phyloP scores from a whole-genome alignment of 2,329 filamentous ascomycete genomes.

The Colletotrichum higginsianum region DNA sequence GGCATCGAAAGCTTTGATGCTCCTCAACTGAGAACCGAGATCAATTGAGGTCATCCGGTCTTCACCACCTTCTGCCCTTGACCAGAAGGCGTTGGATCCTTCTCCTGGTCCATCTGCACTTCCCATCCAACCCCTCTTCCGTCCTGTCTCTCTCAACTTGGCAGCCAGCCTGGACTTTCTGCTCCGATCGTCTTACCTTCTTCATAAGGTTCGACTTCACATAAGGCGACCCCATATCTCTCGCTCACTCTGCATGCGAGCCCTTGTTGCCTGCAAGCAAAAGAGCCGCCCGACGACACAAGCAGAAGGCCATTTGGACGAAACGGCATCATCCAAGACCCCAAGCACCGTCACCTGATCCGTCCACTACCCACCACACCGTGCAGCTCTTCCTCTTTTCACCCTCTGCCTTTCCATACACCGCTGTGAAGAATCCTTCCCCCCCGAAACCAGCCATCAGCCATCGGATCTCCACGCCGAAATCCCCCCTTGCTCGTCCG shows the following conservation, averaged over 20 bases:
- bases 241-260: slow-evolving; percentile 29
- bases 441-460: slow-evolving; percentile 34
- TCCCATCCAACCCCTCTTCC: slow-evolving; percentile 14
- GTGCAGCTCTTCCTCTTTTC: slow-evolving; percentile 34
- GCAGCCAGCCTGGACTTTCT: slow-evolving; percentile 23
- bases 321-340: slow-evolving; percentile 19
- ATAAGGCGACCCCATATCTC: slow-evolving; percentile 36
- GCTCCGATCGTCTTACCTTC: slow-evolving; percentile 28
- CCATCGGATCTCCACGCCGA: slow-evolving; percentile 40
- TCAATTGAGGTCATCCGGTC: slow-evolving; percentile 36
- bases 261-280: slow-evolving; percentile 31
- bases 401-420: slow-evolving; percentile 28
- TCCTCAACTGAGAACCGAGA: slow-evolving; percentile 23
- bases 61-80: slow-evolving; percentile 17
- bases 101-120: slow-evolving; percentile 3
- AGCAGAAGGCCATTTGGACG: slow-evolving; percentile 30
- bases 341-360: slow-evolving; percentile 35
- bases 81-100: slow-evolving; percentile 27
- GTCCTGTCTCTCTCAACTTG: slow-evolving; percentile 1
- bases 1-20: slow-evolving; percentile 40
- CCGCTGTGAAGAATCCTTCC: slow-evolving; percentile 14
- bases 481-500: slow-evolving; percentile 18
- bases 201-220: slow-evolving; percentile 39
- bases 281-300: slow-evolving; percentile 37
- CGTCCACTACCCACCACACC: slow-evolving; percentile 30